These are phyloP conservation scores for Penicillium palitans DNA, from an alignment of 2,329 filamentous ascomycete species.

Conservation along the genomic window DNA sequence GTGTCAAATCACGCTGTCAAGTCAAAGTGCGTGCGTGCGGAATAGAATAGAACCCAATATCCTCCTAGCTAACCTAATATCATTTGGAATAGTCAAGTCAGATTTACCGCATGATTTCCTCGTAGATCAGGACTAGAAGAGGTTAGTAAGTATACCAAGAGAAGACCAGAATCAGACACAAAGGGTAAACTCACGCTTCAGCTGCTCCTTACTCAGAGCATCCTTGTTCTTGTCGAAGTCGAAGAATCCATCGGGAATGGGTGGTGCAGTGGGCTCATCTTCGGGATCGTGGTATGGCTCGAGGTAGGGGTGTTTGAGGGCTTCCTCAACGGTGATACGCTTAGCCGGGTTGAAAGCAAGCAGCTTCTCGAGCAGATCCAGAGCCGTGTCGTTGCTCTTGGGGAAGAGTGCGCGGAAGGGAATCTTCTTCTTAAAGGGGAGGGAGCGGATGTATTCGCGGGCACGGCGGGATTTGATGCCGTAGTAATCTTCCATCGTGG, in stretches of 20 bases:
- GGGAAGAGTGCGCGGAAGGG: conserved; percentile 96
- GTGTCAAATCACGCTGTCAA: conserved; percentile 11
- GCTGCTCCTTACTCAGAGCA: conserved; percentile 93
- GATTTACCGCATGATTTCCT: conserved; percentile 81
- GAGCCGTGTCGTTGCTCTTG: conserved; percentile 94
- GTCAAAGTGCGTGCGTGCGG: conserved; percentile 17
- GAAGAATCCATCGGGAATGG: conserved; percentile 98
- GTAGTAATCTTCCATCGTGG: conserved; percentile 99
- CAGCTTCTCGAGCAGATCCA: conserved; percentile 92
- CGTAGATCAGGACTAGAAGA: conserved; percentile 74
- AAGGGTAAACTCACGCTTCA: conserved; percentile 66
- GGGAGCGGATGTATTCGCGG: conserved; percentile 94
- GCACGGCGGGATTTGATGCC: conserved; percentile 98
- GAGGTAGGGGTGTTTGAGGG: conserved; percentile 94
- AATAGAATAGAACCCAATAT: conserved; percentile 11
- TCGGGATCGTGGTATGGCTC: conserved; percentile 99
- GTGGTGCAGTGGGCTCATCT: conserved; percentile 93
- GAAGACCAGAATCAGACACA: background rate
- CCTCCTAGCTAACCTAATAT: background rate
- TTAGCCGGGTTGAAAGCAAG: conserved; percentile 98
- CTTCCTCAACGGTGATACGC: conserved; percentile 96
- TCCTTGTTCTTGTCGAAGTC: conserved; percentile 99
- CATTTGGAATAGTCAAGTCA: background rate
- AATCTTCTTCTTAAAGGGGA: conserved; percentile 99
- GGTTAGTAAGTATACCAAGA: conserved; percentile 13